These are phyloP conservation scores for Kewa caespitosa DNA, from an alignment of 179 eudicot species.

Conservation along the genomic window DNA sequence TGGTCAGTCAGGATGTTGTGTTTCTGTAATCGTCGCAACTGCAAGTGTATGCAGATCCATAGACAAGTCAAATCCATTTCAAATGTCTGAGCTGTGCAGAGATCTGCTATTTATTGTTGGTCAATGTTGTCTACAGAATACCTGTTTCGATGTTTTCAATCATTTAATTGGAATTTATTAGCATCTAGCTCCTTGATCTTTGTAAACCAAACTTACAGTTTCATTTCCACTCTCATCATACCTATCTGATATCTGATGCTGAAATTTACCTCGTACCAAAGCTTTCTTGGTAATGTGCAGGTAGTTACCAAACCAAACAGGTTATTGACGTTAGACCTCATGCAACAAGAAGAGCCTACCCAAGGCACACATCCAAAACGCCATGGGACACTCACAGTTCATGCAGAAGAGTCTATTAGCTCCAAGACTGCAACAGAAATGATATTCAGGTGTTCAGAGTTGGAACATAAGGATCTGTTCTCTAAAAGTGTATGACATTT, in stretches of 20 bases:
- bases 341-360: constrained; percentile 42
- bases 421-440: constrained; percentile 81
- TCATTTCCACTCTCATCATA: not conserved
- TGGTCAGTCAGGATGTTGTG: not conserved
- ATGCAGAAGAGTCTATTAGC: constrained; percentile 77
- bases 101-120: not conserved
- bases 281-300: constrained; percentile 39
- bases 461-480: constrained; percentile 86
- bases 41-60: not conserved
- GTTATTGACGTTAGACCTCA: constrained; percentile 63
- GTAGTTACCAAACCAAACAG: constrained; percentile 59
- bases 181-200: not conserved
- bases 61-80: constrained; percentile 1
- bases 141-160: not conserved
- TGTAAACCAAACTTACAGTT: constrained; percentile 9
- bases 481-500: constrained; percentile 77
- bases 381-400: constrained; percentile 64
- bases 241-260: not conserved
- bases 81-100: no score
- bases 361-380: constrained; percentile 38
- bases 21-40: not conserved
- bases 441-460: constrained; percentile 75
- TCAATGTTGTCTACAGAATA: not conserved
- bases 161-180: not conserved
- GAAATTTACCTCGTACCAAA: not conserved